Evolutionary conservation across 495 filamentous ascomycete species (phyloP), one percentile per base, ranked within the genome.

Genomic region (Alectoria sarmentosa): DNA sequence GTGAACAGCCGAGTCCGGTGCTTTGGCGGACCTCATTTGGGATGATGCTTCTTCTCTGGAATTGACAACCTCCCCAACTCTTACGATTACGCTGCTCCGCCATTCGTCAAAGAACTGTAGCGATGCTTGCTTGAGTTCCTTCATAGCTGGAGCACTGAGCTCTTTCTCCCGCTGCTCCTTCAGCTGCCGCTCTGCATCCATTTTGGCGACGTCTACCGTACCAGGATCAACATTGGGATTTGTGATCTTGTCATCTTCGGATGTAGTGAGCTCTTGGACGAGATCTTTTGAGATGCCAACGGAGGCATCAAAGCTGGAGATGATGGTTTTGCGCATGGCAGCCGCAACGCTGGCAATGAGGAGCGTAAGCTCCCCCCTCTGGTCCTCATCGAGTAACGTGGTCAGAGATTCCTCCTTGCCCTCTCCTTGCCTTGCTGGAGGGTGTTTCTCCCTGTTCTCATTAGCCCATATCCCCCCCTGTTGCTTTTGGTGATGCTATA

Each of bases 61-160:
- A 66, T 89, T 88, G 42, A 90, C 82, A 5, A 84, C 83, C 70
- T 88, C 81, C 32, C 85, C 86, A 21, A 90, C 79, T 4, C 88
- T 79, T 28, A 83, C 69, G 36, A 88, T 75, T 0, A 90, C 82
- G 13, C 73, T 72, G 32, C 84, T 80, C 54, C 83, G 76, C 88
- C 88, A 90, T 58, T 84, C 79, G 62, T 89, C 86, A 68, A 87
- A 89, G 68, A 79, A 79, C 2, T 78, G 70, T 37, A 90, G 71
- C 37, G 79, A 72, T 64, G 80, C 77, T 15, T 73, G 72, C 41
- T 76, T 73, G 1, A 71, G 49, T 56, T 76, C 70, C 58, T 76
- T 70, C 36, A 67, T 66, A 42, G 73, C 71, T 13, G 73, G 71
- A 36, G 65, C 69, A 54, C 61, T 67, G 49, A 72, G 58, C 69